Conservation (phyloP, 2,329 filamentous ascomycete species). For the Aspergillus ruber region DNA sequence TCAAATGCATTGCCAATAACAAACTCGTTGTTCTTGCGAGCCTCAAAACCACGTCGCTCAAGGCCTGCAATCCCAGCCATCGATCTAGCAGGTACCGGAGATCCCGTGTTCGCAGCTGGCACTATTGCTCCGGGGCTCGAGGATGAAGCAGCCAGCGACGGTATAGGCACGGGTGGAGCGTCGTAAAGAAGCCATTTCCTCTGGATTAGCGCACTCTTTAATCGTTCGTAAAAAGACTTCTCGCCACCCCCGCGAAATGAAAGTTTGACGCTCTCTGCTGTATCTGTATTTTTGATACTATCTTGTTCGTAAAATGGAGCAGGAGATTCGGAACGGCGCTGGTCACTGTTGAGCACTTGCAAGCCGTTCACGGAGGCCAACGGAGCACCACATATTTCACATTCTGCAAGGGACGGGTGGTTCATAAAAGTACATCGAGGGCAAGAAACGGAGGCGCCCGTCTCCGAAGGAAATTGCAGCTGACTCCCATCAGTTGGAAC, state of each 20-base stretch:
- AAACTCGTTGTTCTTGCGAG: slow-evolving; percentile 85
- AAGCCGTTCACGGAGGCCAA: slow-evolving; percentile 52
- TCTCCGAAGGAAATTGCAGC: slow-evolving; percentile 2
- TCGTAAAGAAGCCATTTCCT: slow-evolving; percentile 91
- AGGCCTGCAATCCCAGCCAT: slow-evolving; percentile 88
- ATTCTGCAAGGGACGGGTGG: slow-evolving; percentile 75
- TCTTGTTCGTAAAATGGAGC: slow-evolving; percentile 57
- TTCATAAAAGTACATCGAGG: slow-evolving; percentile 91
- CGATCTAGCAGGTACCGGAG: slow-evolving; percentile 22
- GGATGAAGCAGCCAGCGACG: slow-evolving; percentile 32
- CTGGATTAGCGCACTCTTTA: slow-evolving; percentile 83
- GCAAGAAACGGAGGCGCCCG: slow-evolving; percentile 46
- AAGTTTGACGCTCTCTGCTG: slow-evolving; percentile 73
- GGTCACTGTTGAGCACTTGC: slow-evolving; percentile 23
- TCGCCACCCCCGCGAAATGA: slow-evolving; percentile 88
- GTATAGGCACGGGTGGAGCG: slow-evolving; percentile 77
- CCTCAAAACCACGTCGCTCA: slow-evolving; percentile 75
- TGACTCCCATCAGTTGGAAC: neutral
- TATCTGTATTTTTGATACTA: slow-evolving; percentile 49
- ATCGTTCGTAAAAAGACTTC: slow-evolving; percentile 79
- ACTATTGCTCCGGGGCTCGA: slow-evolving; percentile 23
- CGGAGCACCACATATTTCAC: slow-evolving; percentile 84
- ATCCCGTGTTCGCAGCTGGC: slow-evolving; percentile 15
- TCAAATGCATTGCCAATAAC: slow-evolving; percentile 93
- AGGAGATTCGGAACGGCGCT: slow-evolving; percentile 63